Conservation (phyloP, 2,329 filamentous ascomycete genomes). For the Apiospora rasikravindrae region DNA sequence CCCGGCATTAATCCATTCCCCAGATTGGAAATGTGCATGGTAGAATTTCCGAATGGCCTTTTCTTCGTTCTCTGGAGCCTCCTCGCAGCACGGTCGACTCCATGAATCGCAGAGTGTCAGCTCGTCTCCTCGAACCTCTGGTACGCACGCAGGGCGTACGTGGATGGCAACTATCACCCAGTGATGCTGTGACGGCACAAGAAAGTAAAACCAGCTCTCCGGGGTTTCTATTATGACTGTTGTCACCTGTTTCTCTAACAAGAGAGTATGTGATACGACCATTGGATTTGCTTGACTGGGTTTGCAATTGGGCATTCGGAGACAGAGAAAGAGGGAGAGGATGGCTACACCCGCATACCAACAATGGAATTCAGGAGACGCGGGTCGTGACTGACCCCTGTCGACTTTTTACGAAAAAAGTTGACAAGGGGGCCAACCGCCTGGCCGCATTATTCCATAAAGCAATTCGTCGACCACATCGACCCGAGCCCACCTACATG, state of each 20-base stretch:
- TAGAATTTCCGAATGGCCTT: not conserved
- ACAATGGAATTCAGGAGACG: not conserved
- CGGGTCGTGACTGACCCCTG: not conserved
- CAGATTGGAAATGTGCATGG: not conserved
- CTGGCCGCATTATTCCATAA: not conserved
- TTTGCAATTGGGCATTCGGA: not conserved
- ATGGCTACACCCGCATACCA: not conserved
- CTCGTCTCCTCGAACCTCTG: not conserved
- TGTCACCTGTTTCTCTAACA: slow-evolving; percentile 3
- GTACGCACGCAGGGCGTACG: not conserved
- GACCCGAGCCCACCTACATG: not conserved
- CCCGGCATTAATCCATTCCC: not conserved
- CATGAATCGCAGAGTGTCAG: not conserved
- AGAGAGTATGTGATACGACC: not conserved
- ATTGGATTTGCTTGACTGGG: not conserved
- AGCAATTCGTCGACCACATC: not conserved
- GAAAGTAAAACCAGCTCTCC: slow-evolving; percentile 5
- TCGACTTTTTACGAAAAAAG: not conserved
- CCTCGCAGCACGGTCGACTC: not conserved
- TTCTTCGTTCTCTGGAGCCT: not conserved
- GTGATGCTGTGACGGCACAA: not conserved
- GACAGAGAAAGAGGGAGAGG: not conserved
- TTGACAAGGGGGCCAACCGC: not conserved
- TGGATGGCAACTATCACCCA: not conserved
- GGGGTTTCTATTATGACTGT: not conserved